A percentile compares a stretch with the other conserved stretches of the same genome.
phyloP scores from a whole-genome alignment of 305 asterid species.

The Fraxinus sp. region DNA sequence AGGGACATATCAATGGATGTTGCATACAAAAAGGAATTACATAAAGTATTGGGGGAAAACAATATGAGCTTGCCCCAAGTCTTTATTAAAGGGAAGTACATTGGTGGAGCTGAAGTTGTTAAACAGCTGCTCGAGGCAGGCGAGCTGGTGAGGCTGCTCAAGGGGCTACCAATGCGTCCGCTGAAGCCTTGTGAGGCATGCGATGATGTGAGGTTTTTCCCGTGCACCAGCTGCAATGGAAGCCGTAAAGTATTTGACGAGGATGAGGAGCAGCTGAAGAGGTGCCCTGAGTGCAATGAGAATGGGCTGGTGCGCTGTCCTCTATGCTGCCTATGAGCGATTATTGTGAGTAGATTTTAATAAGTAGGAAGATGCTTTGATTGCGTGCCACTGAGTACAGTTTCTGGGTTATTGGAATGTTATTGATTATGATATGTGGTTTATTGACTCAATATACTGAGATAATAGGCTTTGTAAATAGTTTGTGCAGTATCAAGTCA shows the following conservation, averaged over 20 bases:
- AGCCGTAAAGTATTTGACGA: conserved; percentile 82
- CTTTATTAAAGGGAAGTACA: conserved; percentile 71
- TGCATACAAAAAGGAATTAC: conserved; percentile 63
- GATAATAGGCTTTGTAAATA: conserved; percentile 41
- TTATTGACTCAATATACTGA: conserved; percentile 24
- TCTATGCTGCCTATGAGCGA: conserved; percentile 53
- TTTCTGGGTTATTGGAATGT: conserved; percentile 21
- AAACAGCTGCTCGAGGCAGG: conserved; percentile 70
- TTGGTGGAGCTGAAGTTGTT: conserved; percentile 76
- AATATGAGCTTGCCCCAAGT: conserved; percentile 69
- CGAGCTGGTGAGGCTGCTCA: conserved; percentile 56
- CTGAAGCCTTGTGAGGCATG: conserved; percentile 59
- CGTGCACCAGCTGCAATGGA: conserved; percentile 73
- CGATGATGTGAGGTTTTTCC: conserved; percentile 62
- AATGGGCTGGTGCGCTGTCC: conserved; percentile 81
- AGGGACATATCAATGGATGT: conserved; percentile 80
- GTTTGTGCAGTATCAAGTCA: conserved; percentile 22
- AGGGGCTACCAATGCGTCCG: conserved; percentile 59
- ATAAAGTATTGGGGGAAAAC: conserved; percentile 60
- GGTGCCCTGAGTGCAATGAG: conserved; percentile 79
- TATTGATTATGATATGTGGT: conserved; percentile 26
- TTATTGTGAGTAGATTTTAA: conserved; percentile 21
- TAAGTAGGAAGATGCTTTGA: conserved; percentile 18
- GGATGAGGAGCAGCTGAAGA: conserved; percentile 58
- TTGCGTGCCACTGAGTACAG: conserved; percentile 7